These are phyloP conservation scores for Aureobasidium sp. DNA, from an alignment of 2,329 filamentous ascomycete genomes.

Conservation along the genomic window DNA sequence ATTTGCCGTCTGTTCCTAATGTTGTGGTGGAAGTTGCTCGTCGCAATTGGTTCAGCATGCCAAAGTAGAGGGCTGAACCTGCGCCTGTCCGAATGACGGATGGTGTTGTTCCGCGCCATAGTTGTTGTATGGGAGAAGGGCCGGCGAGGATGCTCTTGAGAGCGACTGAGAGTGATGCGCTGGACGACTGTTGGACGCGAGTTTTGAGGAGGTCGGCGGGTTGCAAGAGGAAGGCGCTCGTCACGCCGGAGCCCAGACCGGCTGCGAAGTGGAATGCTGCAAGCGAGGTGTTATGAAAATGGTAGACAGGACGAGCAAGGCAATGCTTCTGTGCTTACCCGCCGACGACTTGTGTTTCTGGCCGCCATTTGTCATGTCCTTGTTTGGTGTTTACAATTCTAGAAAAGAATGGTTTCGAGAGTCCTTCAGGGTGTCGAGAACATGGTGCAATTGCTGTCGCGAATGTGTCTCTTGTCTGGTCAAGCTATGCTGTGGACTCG, in stretches of 20 bases:
- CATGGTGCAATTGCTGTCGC: not conserved
- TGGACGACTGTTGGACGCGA: slow-evolving; percentile 79
- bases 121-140: slow-evolving; percentile 59
- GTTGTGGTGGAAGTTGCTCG: slow-evolving; percentile 22
- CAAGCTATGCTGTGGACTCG: not conserved
- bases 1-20: not conserved
- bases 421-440: slow-evolving; percentile 5
- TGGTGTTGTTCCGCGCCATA: slow-evolving; percentile 91
- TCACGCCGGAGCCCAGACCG: slow-evolving; percentile 78
- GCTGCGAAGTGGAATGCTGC: slow-evolving; percentile 79
- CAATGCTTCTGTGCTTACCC: not conserved
- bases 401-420: not conserved
- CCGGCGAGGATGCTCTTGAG: slow-evolving; percentile 63
- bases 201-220: slow-evolving; percentile 96
- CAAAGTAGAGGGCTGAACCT: slow-evolving; percentile 91
- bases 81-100: slow-evolving; percentile 90
- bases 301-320: not conserved
- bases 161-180: slow-evolving; percentile 57
- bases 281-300: not conserved
- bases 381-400: not conserved
- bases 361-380: slow-evolving; percentile 20
- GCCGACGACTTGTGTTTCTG: slow-evolving; percentile 20
- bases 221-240: slow-evolving; percentile 84
- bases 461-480: not conserved
- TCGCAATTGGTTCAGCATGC: slow-evolving; percentile 62